Evolutionary conservation across 1,284 basidiomycete genomes (phyloP).

Genomic region (Ustilago sp.): DNA sequence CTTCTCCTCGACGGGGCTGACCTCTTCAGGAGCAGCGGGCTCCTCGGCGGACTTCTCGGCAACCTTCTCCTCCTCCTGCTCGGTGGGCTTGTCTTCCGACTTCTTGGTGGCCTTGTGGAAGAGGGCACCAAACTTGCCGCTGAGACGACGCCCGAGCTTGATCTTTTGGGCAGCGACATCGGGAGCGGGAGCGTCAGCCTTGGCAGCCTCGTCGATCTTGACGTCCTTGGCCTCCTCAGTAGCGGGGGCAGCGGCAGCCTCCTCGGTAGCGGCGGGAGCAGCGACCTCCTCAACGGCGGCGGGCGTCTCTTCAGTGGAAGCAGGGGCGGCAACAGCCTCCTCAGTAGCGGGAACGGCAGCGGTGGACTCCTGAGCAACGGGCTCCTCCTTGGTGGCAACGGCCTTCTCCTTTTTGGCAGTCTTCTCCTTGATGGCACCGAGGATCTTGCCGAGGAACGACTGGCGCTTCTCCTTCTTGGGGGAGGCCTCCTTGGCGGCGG

Average conservation of each 20-base stretch:
- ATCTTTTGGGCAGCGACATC: conserved; percentile 55
- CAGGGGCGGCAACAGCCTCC: conserved; percentile 28
- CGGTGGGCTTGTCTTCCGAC: conserved; percentile 35
- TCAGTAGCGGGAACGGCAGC: conserved; percentile 31
- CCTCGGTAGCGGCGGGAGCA: conserved; percentile 36
- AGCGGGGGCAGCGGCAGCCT: conserved; percentile 21
- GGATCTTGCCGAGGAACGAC: conserved; percentile 54
- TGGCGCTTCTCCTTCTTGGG: conserved; percentile 66
- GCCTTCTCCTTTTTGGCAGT: conserved; percentile 52
- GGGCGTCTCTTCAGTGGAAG: conserved; percentile 32
- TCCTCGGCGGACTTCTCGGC: conserved; percentile 33
- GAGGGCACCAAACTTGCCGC: conserved; percentile 59
- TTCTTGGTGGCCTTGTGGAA: conserved; percentile 60
- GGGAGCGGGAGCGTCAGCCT: conserved; percentile 51
- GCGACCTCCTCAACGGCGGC: conserved; percentile 28
- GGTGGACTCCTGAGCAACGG: conserved; percentile 42
- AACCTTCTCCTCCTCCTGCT: conserved; percentile 35
- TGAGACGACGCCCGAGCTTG: conserved; percentile 61
- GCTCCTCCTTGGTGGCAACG: conserved; percentile 36
- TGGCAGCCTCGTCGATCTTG: conserved; percentile 62
- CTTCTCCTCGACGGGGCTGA: conserved; percentile 40
- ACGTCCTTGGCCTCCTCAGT: conserved; percentile 51
- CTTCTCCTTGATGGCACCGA: conserved; percentile 59
- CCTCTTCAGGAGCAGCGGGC: conserved; percentile 23
- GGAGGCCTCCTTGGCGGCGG: conserved; percentile 45